Base-by-base conservation (phyloP, 495 filamentous ascomycete genomes). In the Penicillium argentinense region DNA sequence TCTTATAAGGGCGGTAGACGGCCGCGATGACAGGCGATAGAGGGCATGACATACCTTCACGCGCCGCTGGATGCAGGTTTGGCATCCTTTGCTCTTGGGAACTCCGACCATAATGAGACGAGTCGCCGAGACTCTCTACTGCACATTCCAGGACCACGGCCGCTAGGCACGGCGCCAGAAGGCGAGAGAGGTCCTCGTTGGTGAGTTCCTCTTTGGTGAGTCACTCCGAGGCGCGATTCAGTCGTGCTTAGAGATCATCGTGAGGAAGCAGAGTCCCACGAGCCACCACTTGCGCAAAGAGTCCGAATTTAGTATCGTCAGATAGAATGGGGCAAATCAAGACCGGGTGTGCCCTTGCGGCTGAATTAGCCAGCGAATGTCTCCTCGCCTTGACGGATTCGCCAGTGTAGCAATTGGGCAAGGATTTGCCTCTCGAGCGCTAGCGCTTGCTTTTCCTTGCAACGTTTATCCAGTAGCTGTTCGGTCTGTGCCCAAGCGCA, bases 71-170 rank as follows among this genome's bases (percentile, higher is more conserved):
- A 67, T 54, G 49, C 64, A 69, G n/a, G 53, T 63, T 32, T 55
- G 58, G 53, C 68, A 73, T 44, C 70, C 68, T 54, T 55, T 63
- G 49, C 68, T 72, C 26, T 69, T 60, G 8, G 70, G 68, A 18
- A 69, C 67, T 27, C 68, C 69, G 26, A 73, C 70, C 69, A 70
- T 70, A 27, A 40, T 40, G 45, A 43, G 7, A 27, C 19, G 17
- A 24, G 27, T 14, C 12, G 1, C 18, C 8, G n/a, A 12, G 41
- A 12, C 3, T 9, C 4, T 32, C 4, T 22, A 11, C 18, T 30
- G 12, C 12, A 8, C 41, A 33, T 36, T 36, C 33, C 33, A 4
- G 16, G 12, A 19, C 12, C 5, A 12, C 16, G n/a, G 8, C n/a
- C 11, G 9, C 17, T 7, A 18, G 21, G 12, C 17, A n/a, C n/a